Evolutionary conservation across 768 basidiomycete species (phyloP).

Genomic region (Mycena galericulata): DNA sequence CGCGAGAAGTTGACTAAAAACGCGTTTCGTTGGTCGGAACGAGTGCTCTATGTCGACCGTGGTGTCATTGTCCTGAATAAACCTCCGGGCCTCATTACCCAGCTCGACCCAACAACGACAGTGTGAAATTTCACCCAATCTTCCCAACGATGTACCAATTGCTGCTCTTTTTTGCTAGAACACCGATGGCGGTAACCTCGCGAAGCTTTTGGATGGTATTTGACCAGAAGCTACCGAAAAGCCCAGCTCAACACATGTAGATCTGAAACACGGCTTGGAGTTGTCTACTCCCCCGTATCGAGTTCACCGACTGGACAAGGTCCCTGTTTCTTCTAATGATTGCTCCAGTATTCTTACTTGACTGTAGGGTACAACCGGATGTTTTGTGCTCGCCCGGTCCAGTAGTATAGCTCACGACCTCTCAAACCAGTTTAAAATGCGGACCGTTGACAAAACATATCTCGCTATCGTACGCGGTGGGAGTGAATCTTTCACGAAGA

Average conservation of each 20-base stretch:
- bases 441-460: constrained; percentile 67
- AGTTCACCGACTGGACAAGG: constrained; percentile 79
- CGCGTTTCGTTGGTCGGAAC: constrained; percentile 22
- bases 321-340: constrained; percentile 36
- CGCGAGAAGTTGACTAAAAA: constrained; percentile 19
- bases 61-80: constrained; percentile 70
- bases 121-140: constrained; percentile 48
- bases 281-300: constrained; percentile 55
- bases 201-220: constrained; percentile 18
- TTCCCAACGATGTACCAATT: constrained; percentile 47
- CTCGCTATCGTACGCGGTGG: constrained; percentile 73
- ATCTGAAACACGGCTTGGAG: constrained; percentile 46
- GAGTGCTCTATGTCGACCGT: constrained; percentile 64
- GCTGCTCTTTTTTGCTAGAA: constrained; percentile 33
- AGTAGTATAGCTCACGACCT: constrained; percentile 57
- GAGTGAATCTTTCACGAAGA: constrained; percentile 54
- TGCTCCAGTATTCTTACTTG: background rate
- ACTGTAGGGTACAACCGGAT: constrained; percentile 70
- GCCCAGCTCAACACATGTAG: constrained; percentile 13
- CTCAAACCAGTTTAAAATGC: constrained; percentile 64
- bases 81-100: constrained; percentile 68
- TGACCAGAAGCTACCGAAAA: background rate
- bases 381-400: constrained; percentile 66
- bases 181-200: constrained; percentile 13
- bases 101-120: constrained; percentile 47